Evolutionary conservation across 208 protist genomes (phyloP), one percentile per base, ranked within the genome.

Genomic region (Herpetomonas tarakana): DNA sequence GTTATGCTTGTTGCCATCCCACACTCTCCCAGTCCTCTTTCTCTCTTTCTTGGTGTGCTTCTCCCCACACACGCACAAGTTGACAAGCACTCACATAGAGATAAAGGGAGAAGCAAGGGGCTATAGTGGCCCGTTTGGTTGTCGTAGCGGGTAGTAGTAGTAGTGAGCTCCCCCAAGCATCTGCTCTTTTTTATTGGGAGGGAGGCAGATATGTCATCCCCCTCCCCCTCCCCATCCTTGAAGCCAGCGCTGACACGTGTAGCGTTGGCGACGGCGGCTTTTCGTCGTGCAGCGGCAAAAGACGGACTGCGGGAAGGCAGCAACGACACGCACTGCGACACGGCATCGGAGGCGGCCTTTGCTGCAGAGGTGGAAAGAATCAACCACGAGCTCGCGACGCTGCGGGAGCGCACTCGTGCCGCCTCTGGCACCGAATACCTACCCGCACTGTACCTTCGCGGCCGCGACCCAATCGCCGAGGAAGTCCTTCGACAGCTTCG

Each of bases 371-470:
- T 83, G 2, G 30, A 51, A 7, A 71, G 76, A 31, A 92, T 92
- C 65, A 76, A 83, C 52, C 28, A 50, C 30, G 71, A 71, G 2
- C 58, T 79, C 7, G 58, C 65, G 29, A 30, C 75, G 55, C 52
- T 14, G 35, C 80, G 77, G 30, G 25, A 62, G 0, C 63, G 54
- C 9, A 22, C 51, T 1, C 39, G 39, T 0, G 38, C 29, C 14
- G 28, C 60, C 6, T 87, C n/a, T n/a, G n/a, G n/a, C n/a, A n/a
- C n/a, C n/a, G 44, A 18, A 4, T 49, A 83, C 55, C 69, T 90
- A 26, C 83, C 86, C 2, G 71, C 83, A 9, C 61, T 90, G 27
- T 90, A 93, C 63, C 60, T 79, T 18, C 81, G 83, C 0, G 62
- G 45, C 1, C 68, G 68, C 14, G 69, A 93, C 46, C 75, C 78